These are phyloP conservation scores for Pichia occidentalis DNA, from an alignment of 805 yeast species.

Conservation along the genomic window DNA sequence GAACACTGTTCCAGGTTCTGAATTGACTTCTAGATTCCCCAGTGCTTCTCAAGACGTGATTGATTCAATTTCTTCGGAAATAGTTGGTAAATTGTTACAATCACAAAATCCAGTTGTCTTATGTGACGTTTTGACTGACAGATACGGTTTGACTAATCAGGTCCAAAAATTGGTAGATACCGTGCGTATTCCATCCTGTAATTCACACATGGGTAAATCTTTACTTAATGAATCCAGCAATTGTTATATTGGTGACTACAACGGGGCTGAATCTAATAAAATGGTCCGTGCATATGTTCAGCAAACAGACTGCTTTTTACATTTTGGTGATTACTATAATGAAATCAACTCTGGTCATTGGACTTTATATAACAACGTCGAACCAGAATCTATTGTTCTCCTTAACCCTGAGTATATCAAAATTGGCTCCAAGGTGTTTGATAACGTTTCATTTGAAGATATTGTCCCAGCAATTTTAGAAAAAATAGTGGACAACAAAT, in stretches of 20 bases:
- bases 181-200: constrained; percentile 49
- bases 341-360: constrained; percentile 69
- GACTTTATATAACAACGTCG: constrained; percentile 37
- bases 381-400: constrained; percentile 37
- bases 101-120: constrained; percentile 58
- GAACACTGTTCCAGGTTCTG: constrained; percentile 12
- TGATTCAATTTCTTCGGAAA: constrained; percentile 26
- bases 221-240: constrained; percentile 62
- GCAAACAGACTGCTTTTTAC: constrained; percentile 59
- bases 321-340: constrained; percentile 60
- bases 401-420: constrained; percentile 49
- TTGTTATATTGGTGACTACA: constrained; percentile 65
- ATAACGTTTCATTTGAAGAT: constrained; percentile 41
- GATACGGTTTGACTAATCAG: constrained; percentile 43
- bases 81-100: constrained; percentile 45
- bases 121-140: constrained; percentile 63
- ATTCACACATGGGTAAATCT: constrained; percentile 67
- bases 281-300: constrained; percentile 44
- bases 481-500: constrained; percentile 33
- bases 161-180: constrained; percentile 44
- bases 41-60: constrained; percentile 21
- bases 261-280: constrained; percentile 49
- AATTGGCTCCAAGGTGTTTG: constrained; percentile 36
- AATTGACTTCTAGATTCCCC: constrained; percentile 18
- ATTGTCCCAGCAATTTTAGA: constrained; percentile 40